Evolutionary conservation across 2,329 filamentous ascomycete species (phyloP), one percentile per base, ranked within the genome.

Genomic region (Neophaeococcomyces mojaviensis): DNA sequence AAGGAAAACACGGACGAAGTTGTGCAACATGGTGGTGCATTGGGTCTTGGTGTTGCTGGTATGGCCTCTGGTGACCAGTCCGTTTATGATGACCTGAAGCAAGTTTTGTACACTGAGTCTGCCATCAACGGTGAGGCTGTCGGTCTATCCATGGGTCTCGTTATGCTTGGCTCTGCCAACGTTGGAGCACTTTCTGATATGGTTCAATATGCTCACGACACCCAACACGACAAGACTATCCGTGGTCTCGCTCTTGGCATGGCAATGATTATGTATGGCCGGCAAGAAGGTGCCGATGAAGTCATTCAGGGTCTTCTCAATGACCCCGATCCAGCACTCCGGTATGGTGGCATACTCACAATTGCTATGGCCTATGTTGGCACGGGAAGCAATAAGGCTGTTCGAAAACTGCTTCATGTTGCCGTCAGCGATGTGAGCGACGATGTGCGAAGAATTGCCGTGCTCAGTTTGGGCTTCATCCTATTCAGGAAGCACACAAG

Each of bases 301-400:
- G 78, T 97, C 58, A 94, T 98, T 55, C 90, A 94, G 61, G 88
- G 87, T 39, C 81, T 98, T 2, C 77, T 98, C 30, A 88, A 88
- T 53, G 92, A 98, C 58, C 86, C 92, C 1, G 90, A 98, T 62
- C 88, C 92, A 56, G 90, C 88, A 6, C 75, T 98, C 50, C 82
- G 92, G 55, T 98, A 98, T 58, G 92, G 92, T 64, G 92, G 92
- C 72, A 95, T 98, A 65, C 88, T 98, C 81, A 95, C 92, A n/a
- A 87, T 98, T 48, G 92, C 92, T 42, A 75, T 98, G 63, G 92
- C 92, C 15, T 98, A 98, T 71, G 96, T 90, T 62, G 92, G 92
- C 48, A 96, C 87, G 33, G 87, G 90, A 55, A 96, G 89, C 77
- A 98, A 98, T 76, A 97, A 97, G 74, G 92, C 94, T 19, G 92